Evolutionary conservation across 768 basidiomycete genomes (phyloP), one percentile per base, ranked within the genome.

Genomic region (Pisolithus marmoratus): DNA sequence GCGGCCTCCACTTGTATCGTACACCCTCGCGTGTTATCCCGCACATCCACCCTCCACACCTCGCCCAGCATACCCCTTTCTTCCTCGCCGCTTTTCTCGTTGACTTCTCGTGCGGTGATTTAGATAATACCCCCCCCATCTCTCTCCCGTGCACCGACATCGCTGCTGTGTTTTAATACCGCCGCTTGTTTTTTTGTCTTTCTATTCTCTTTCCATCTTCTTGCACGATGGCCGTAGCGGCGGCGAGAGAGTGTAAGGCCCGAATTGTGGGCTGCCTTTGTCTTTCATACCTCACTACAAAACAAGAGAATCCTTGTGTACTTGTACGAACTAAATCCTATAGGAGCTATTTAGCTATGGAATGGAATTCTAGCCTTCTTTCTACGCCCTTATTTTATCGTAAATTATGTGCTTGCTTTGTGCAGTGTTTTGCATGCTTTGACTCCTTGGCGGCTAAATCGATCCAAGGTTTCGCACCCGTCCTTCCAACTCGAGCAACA

Each of bases 1-100:
- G 44, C 55, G 48, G 29, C 49, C 42, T 51, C 42, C 57, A 57
- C 57, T 44, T 68, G 66, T 68, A 68, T 63, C 66, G 54, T 52
- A 57, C 55, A 60, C 58, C 55, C 38, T 27, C 27, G 27, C 8
- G 8, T 29, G 29, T 31, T 23, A 31, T 36, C 31, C 9, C 20
- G 34, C 31, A 19, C 45, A 36, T 17, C 29, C 7, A 19, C 46
- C 46, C 46, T 47, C 23, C 46, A 47, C 22, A 47, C n/a, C 29
- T 31, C 46, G 46, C 46, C 29, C 46, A 47, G 29, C 46, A 47
- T 47, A 47, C 46, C 46, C 20, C 34, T 47, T 9, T 36, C 23
- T 8, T 20, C n/a, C 29, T 46, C 29, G 43, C 15, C 45, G 27
- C 31, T 34, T 19, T 22, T n/a, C n/a, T 20, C 8, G 8, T 31